Base-by-base conservation (phyloP, 306 rosid genomes). In the Cercis canadensis region DNA sequence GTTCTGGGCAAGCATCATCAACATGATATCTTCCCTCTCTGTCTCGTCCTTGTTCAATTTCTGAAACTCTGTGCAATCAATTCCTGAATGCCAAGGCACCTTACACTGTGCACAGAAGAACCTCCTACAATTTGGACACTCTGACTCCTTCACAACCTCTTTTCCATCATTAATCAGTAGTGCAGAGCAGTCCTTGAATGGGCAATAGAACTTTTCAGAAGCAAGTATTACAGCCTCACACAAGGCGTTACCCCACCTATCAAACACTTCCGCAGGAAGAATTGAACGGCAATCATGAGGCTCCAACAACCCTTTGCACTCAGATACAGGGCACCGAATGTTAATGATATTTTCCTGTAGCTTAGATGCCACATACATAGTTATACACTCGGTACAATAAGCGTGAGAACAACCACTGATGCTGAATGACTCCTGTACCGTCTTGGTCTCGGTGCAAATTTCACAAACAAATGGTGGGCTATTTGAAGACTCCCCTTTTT, bases 31-130 rank as follows among this genome's bases (percentile, higher is more conserved):
- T 6, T 77, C 81, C 3, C 8, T 70, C 45, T 45, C 76, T 50
- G 72, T 69, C 79, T 80, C 88, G 0, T 80, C 78, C 21, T 31
- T 17, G 13, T 63, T 67, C 67, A 84, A 74, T 12, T 65, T 74
- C 81, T 84, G 71, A 71, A 84, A 80, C 44, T 77, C 81, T 0
- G 11, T 45, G 12, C 88, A 77, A 0, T 39, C 8, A 0, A 77
- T 65, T 3, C 78, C 88, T 0, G 29, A 8, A 47, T 84, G 92
- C 92, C 92, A 87, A 0, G 86, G 67, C 1, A 76, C 88, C 65
- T 34, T 77, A 44, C 88, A 87, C 65, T 53, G 51, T 0, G 69
- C 83, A 31, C 87, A 87, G 33, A 84, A 81, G 50, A 62, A 4
- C 29, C 87, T 82, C 54, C 11, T n/a, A 56, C 92, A 87, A 36